Percentiles rank a stretch among this genome's conserved stretches.
Evolutionary conservation across 805 yeast genomes (phyloP).

Genomic region (Ogataea parapolymorpha): DNA sequence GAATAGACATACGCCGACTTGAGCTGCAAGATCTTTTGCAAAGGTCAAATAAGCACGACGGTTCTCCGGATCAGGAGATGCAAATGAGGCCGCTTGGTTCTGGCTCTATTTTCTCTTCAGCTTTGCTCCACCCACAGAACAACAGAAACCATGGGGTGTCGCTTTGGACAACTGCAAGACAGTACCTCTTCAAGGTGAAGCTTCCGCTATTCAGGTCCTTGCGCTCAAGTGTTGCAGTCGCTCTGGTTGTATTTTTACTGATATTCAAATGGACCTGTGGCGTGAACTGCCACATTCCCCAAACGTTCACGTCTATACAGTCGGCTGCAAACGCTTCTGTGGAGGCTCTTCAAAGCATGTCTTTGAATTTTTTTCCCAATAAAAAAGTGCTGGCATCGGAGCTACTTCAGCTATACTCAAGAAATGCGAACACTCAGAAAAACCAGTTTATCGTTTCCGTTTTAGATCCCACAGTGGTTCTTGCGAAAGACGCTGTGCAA

Average conservation of each 20-base stretch:
- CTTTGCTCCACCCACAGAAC: conserved; percentile 10
- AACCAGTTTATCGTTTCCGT: conserved; percentile 20
- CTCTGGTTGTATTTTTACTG: conserved; percentile 28
- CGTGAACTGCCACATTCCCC: conserved; percentile 10
- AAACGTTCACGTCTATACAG: background rate
- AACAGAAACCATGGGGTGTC: conserved; percentile 10
- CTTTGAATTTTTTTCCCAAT: conserved; percentile 26
- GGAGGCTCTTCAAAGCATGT: conserved; percentile 13
- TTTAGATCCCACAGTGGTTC: conserved; percentile 27
- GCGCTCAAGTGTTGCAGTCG: conserved; percentile 29
- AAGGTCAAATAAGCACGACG: conserved; percentile 17
- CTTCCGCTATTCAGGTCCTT: conserved; percentile 37
- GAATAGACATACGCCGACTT: conserved; percentile 62
- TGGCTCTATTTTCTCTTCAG: conserved; percentile 22
- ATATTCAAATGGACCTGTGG: conserved; percentile 36
- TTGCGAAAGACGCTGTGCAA: conserved; percentile 8
- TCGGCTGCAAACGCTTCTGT: conserved; percentile 5
- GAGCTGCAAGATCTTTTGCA: conserved; percentile 56
- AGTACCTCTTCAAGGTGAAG: conserved; percentile 32
- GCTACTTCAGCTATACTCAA: conserved; percentile 15
- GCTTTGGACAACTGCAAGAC: conserved; percentile 26
- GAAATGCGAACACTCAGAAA: conserved; percentile 5
- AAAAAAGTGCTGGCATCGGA: conserved; percentile 31
- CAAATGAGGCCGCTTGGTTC: conserved; percentile 20
- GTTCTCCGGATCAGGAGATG: conserved; percentile 1